Evolutionary conservation across 805 yeast genomes (phyloP).

Genomic region (Naumovozyma castellii): DNA sequence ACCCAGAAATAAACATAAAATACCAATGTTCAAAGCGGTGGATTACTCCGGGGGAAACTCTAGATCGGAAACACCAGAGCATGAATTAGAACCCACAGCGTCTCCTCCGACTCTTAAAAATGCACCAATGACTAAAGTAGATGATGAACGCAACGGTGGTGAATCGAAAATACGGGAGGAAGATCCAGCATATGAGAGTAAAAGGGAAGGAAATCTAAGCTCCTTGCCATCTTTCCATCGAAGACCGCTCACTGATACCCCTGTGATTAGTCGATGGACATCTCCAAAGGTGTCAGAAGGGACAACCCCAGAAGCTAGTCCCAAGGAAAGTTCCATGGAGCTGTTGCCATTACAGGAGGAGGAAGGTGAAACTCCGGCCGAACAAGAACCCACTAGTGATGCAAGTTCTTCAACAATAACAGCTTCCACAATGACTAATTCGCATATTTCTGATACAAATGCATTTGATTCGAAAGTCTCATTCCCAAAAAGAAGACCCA

Average conservation of each 20-base stretch:
- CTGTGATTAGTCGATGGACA: constrained; percentile 46
- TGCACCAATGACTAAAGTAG: background rate
- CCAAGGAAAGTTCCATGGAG: background rate
- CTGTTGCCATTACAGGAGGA: background rate
- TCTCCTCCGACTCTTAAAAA: background rate
- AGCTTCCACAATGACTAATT: background rate
- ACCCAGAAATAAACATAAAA: too few species aligned
- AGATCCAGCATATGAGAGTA: constrained; percentile 1
- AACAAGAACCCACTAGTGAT: background rate
- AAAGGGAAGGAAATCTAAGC: background rate
- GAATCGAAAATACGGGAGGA: too few species aligned
- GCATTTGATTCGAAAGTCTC: constrained; percentile 22
- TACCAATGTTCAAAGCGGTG: constrained; percentile 2
- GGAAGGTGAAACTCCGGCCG: background rate
- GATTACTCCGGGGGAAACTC: constrained; percentile 1
- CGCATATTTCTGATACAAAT: constrained; percentile 1
- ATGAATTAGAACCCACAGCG: constrained; percentile 1
- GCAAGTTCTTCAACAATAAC: background rate
- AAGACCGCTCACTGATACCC: constrained; percentile 69
- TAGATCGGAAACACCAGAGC: constrained; percentile 1
- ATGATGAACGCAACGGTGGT: too few species aligned
- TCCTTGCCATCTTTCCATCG: constrained; percentile 50
- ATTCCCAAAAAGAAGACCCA: constrained; percentile 46
- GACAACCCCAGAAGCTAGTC: constrained; percentile 23
- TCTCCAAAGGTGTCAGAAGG: constrained; percentile 40